Percentiles rank a stretch among this genome's conserved stretches.
Conservation (phyloP, 768 basidiomycete genomes). For the Hortiboletus campestris region DNA sequence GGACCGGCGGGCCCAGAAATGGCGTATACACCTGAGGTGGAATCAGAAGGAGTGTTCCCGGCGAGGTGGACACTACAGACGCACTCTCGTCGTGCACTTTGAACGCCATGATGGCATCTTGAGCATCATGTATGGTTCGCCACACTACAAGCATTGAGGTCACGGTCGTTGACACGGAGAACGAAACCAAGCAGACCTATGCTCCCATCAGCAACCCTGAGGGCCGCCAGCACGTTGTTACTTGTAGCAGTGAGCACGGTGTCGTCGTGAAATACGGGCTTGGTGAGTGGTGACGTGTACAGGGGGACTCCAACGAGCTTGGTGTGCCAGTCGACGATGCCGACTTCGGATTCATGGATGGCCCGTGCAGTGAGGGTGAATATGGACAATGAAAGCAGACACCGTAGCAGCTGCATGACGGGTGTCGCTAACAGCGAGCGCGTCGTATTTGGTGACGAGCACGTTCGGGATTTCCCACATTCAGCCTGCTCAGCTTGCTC, state of each 20-base stretch:
- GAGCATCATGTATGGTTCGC: conserved; percentile 73
- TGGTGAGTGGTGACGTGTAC: conserved; percentile 43
- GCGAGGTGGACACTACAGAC: conserved; percentile 20
- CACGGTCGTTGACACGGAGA: conserved; percentile 1
- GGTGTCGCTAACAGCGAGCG: background rate
- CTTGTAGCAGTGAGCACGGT: conserved; percentile 64
- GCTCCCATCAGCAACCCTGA: conserved; percentile 65
- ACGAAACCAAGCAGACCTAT: conserved; percentile 49
- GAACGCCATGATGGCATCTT: conserved; percentile 67
- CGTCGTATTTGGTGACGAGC: too few species aligned
- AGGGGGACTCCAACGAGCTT: conserved; percentile 72
- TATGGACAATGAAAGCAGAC: conserved; percentile 16
- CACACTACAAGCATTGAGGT: conserved; percentile 50
- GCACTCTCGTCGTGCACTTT: conserved; percentile 56
- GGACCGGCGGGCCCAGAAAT: conserved; percentile 76
- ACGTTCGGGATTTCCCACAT: conserved; percentile 13
- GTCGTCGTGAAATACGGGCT: conserved; percentile 61
- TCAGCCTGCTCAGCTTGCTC: background rate
- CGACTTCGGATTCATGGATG: conserved; percentile 72
- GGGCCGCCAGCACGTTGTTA: conserved; percentile 75
- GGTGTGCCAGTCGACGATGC: conserved; percentile 87
- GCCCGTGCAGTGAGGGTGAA: conserved; percentile 38
- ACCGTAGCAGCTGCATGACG: conserved; percentile 18
- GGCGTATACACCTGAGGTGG: conserved; percentile 56
- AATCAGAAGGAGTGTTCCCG: background rate